Base-by-base conservation (phyloP, 2,329 filamentous ascomycete genomes). In the Alternaria panax region DNA sequence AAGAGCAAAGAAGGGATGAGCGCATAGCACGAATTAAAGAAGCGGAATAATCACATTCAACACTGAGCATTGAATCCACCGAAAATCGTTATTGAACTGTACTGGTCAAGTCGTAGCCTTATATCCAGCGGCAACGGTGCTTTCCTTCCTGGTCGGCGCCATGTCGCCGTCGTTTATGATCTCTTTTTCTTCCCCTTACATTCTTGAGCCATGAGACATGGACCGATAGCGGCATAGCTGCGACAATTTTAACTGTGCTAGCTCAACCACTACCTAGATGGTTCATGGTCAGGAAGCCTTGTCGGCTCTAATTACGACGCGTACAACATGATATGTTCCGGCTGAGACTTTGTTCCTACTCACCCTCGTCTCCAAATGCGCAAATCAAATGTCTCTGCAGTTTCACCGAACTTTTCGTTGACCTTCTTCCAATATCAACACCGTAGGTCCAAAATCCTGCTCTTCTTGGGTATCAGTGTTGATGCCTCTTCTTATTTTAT, bases 391-490 rank as follows among this genome's bases (percentile, higher is more conserved):
- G 6, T 11, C 14, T 18, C 32, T 8, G 2, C 8, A 36, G 30
- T 14, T n/a, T 48, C 32, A 40, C 11, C 3, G 2, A 16, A 14
- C 24, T 16, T 28, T 40, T 18, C 38, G 22, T 11, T 59, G 30
- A 18, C 28, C 11, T n/a, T 50, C 46, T 9, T 54, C 32, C 27
- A 45, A 22, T 6, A 67, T 45, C 24, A 71, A 54, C 5, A 71
- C 57, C 9, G 65, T 66, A 5, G 70, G 64, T 3, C 67, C 69
- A 63, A 69, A 72, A 27, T 72, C 65, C 22, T 65, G 59, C 27
- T 55, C 50, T 14, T 55, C 38, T 41, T 55, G 16, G 4, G 53
- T 63, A 12, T 68, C 64, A 18, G 52, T 62, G 54, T 68, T 53
- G 4, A 59, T 11, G 1, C 66, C 66, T 25, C 45, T 53, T 34